A percentile compares a stretch with the other conserved stretches of the same genome.
Conservation (phyloP, 345 rosid species). For the Hypericum perforatum region DNA sequence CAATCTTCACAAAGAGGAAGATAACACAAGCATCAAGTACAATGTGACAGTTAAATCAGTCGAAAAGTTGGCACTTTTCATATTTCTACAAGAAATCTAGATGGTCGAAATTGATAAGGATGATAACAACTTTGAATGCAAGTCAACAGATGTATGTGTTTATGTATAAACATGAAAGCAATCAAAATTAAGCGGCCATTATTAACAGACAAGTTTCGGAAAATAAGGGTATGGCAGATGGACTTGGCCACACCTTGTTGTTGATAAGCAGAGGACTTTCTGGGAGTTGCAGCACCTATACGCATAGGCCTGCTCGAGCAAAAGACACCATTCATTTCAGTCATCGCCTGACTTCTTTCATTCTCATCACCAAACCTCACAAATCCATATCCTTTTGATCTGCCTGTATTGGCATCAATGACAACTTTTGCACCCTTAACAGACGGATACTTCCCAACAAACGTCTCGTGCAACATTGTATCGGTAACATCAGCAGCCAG, state of each 20-base stretch:
- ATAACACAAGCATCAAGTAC: no score
- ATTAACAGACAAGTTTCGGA: no score
- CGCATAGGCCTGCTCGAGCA: constrained; percentile 96
- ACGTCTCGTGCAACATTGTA: constrained; percentile 59
- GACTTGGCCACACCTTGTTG: constrained; percentile 40
- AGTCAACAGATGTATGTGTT: no score
- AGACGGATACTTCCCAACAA: constrained; percentile 63
- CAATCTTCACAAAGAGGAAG: no score
- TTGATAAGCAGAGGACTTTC: constrained; percentile 76
- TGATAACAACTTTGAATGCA: no score
- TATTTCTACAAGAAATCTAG: no score
- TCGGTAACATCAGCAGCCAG: constrained; percentile 91
- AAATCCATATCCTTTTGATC: constrained; percentile 94
- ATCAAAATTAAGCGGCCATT: no score
- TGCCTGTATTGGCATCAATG: constrained; percentile 81
- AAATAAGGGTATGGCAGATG: neutral
- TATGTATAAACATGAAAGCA: no score
- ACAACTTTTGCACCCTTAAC: constrained; percentile 92
- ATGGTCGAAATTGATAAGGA: no score
- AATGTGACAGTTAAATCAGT: no score
- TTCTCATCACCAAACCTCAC: constrained; percentile 91
- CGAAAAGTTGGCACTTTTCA: no score
- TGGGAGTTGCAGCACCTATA: constrained; percentile 88
- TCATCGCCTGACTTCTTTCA: constrained; percentile 78
- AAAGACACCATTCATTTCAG: constrained; percentile 84